phyloP scores from a whole-genome alignment of 495 filamentous ascomycete genomes.

The Friedmanniomyces simplex region DNA sequence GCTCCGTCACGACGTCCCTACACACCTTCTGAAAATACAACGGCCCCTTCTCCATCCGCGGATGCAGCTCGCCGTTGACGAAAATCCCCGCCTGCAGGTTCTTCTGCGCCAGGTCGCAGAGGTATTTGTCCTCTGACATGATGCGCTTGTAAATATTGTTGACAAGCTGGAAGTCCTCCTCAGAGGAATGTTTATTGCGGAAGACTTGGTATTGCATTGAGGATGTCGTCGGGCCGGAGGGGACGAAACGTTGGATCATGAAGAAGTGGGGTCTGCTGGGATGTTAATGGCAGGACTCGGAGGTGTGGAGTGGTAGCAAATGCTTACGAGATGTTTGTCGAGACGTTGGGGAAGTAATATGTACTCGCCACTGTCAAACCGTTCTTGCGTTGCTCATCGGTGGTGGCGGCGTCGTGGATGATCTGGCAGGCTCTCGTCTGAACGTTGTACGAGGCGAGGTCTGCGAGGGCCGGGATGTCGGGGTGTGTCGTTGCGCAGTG shows the following conservation, averaged over 20 bases:
- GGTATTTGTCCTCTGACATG: constrained; percentile 38
- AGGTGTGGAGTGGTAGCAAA: neutral
- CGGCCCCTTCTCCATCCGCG: constrained; percentile 36
- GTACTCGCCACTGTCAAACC: constrained; percentile 32
- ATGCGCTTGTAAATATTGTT: constrained; percentile 37
- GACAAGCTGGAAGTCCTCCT: constrained; percentile 37
- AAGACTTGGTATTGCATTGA: constrained; percentile 41
- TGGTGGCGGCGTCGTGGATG: constrained; percentile 35
- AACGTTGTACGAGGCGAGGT: constrained; percentile 37
- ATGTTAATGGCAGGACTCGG: neutral
- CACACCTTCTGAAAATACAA: constrained; percentile 39
- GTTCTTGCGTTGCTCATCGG: constrained; percentile 28
- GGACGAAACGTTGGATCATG: constrained; percentile 40
- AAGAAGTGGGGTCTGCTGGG: constrained; percentile 35
- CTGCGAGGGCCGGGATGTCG: constrained; percentile 34
- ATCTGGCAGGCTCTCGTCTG: constrained; percentile 34
- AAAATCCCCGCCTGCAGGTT: constrained; percentile 37
- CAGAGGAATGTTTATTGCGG: constrained; percentile 36
- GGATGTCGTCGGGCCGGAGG: constrained; percentile 30
- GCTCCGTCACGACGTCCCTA: constrained; percentile 33
- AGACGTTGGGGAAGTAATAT: constrained; percentile 40
- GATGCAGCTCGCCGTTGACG: constrained; percentile 38
- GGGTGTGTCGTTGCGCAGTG: constrained; percentile 43
- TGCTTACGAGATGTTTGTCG: constrained; percentile 39
- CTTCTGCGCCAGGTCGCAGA: constrained; percentile 36